Base-by-base conservation (phyloP, 2,329 filamentous ascomycete species). In the Fusarium stilboides region DNA sequence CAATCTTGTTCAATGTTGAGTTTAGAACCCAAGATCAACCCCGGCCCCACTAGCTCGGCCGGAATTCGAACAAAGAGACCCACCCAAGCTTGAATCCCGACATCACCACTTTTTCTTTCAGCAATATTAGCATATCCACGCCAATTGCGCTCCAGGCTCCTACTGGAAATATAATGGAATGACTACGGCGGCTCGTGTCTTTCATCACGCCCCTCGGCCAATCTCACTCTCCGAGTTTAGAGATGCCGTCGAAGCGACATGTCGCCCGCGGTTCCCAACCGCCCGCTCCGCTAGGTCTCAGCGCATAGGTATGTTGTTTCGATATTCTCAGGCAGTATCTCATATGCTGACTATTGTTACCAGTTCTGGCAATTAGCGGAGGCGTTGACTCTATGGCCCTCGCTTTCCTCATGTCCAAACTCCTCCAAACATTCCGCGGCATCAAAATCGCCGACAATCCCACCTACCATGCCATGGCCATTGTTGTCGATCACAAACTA, bases 341-440 rank as follows among this genome's bases (percentile, higher is more conserved):
- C 13, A 33, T 40, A 47, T 14, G 10, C 36, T 56, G 36, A 53
- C 46, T 52, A 42, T 46, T 8, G 33, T 9, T 37, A 22, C 8
- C 10, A 93, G 91, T 87, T 55, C 82, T 98, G 62, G 96, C 94
- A 17, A 84, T 98, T 65, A 98, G 94, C 76, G 96, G 96, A 24
- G 96, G 96, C 9, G 92, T 96, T 39, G 96, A 99, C 79, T 98
- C 95, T n/a, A 99, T 98, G 94, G 95, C 95, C 28, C 84, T 99
- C 63, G 94, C 94, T 57, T 89, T 85, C 63, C 86, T 98, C 36
- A 93, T 92, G 76, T 85, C 84, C 49, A 79, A 82, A 45, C 73
- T 86, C 36, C 79, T 80, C 37, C 76, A 64, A 5, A 62, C 65
- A 5, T 74, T 81, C 45, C 75, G 74, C 3, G 61, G 70, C 26